Percentiles rank a stretch among this genome's conserved stretches.
phyloP scores from a whole-genome alignment of 208 protist species.

The Wallacemonas collosoma region DNA sequence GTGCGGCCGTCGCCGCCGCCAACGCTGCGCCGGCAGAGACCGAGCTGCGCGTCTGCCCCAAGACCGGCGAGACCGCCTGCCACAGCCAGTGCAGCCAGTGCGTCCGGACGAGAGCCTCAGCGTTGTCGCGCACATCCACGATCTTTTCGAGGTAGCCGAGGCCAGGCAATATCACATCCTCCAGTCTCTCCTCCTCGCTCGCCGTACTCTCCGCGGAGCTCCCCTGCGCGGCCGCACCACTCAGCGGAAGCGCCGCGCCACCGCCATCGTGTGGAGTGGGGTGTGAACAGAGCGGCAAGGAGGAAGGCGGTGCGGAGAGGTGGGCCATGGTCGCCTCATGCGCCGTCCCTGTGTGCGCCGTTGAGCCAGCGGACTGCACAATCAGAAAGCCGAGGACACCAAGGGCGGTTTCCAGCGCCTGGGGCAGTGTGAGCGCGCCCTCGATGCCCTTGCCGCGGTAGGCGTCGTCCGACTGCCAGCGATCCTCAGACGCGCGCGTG shows the following conservation, averaged over 20 bases:
- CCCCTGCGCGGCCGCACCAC: neutral
- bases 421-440: constrained; percentile 32
- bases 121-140: constrained; percentile 67
- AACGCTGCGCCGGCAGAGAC: constrained; percentile 3
- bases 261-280: neutral
- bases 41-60: constrained; percentile 26
- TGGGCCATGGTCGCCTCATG: neutral
- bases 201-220: constrained; percentile 4
- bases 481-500: constrained; percentile 34
- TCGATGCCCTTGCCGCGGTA: constrained; percentile 35
- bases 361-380: constrained; percentile 9
- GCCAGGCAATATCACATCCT: constrained; percentile 54
- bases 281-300: neutral
- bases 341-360: neutral
- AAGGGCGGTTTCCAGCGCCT: constrained; percentile 48
- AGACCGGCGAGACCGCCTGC: constrained; percentile 50
- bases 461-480: constrained; percentile 37
- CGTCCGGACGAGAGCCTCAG: constrained; percentile 53
- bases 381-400: constrained; percentile 44
- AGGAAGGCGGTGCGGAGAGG: neutral
- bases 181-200: constrained; percentile 36
- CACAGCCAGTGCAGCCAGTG: constrained; percentile 87
- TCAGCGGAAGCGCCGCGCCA: neutral
- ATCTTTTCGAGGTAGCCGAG: constrained; percentile 83
- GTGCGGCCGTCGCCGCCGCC: neutral